Evolutionary conservation across 2,329 filamentous ascomycete genomes (phyloP), one percentile per base, ranked within the genome.

Genomic region (Apiospora kogelbergensis): DNA sequence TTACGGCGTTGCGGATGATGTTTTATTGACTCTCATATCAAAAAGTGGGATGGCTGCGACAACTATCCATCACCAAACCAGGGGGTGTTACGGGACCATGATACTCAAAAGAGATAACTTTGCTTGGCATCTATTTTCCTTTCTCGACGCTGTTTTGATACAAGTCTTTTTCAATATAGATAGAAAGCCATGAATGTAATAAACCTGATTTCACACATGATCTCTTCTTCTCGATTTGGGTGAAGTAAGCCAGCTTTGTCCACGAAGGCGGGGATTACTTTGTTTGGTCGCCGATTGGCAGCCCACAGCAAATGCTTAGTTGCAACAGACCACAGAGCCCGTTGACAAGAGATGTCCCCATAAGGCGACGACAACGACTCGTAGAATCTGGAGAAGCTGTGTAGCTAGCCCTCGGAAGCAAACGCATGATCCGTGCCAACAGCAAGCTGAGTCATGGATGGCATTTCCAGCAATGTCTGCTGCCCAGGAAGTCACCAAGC

Each of bases 1-100:
- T 65, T 65, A 42, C 44, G 63, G 63, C 41, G 63, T 65, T 65
- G 63, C 40, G 63, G 63, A 42, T 65, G 41, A 20, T 65, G 63
- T 45, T 65, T 65, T 65, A 30, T 65, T 45, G 63, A 42, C n/a
- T 33, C 44, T 44, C 63, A 45, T 65, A 30, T 65, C 53, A 60
- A 60, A 60, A 60, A 60, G 53, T 60, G 53, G 53, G 53, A 60
- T 37, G 53, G 53, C 53, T 60, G 53, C 53, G 53, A 60, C 53
- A 60, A 60, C 53, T 60, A 60, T 60, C 30, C 53, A 37, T 60
- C 53, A 60, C 53, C 53, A 60, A 60, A 60, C 26, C 53, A 42
- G 53, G 53, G 53, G 30, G 53, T 60, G 53, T 60, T 60, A 60
- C 30, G 53, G 53, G 53, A 60, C 53, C 53, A 60, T 60, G 53